A percentile compares a stretch with the other conserved stretches of the same genome.
These are phyloP conservation scores for Vanilla planifolia DNA, from an alignment of 106 monocot species.

Conservation along the genomic window DNA sequence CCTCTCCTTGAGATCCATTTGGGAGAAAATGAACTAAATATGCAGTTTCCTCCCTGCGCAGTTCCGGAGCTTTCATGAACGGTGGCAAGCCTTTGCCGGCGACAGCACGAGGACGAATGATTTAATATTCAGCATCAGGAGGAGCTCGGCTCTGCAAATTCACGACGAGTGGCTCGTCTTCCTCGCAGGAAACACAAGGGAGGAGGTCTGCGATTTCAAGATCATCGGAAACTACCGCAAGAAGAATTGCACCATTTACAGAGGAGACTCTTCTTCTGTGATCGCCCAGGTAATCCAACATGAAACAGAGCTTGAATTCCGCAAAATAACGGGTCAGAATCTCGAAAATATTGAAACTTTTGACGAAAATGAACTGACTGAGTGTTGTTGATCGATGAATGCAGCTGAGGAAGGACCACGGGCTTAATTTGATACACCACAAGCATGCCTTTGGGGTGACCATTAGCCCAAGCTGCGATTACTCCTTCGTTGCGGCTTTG, in stretches of 20 bases:
- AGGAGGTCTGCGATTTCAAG: constrained; percentile 42
- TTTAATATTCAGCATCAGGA: constrained; percentile 33
- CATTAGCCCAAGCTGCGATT: too few species aligned
- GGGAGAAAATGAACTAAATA: too few species aligned
- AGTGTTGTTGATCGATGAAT: too few species aligned
- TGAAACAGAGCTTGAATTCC: too few species aligned
- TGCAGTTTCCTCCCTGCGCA: not conserved
- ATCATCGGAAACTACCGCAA: constrained; percentile 27
- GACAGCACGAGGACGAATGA: constrained; percentile 27
- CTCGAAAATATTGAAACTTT: too few species aligned
- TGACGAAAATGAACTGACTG: too few species aligned
- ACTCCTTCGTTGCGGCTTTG: too few species aligned
- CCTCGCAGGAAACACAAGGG: constrained; percentile 27
- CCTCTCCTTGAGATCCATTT: too few species aligned
- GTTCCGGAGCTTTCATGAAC: constrained; percentile 17
- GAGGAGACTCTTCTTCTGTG: constrained; percentile 22
- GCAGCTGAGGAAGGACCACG: too few species aligned
- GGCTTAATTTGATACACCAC: too few species aligned
- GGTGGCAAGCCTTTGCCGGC: constrained; percentile 38
- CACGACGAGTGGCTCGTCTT: constrained; percentile 27
- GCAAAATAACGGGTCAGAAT: too few species aligned
- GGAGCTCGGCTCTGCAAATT: constrained; percentile 20
- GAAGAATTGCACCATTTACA: constrained; percentile 24
- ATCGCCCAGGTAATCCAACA: not conserved
- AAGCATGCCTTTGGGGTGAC: too few species aligned